Evolutionary conservation across 306 rosid genomes (phyloP).

Genomic region (Prunus davidiana): DNA sequence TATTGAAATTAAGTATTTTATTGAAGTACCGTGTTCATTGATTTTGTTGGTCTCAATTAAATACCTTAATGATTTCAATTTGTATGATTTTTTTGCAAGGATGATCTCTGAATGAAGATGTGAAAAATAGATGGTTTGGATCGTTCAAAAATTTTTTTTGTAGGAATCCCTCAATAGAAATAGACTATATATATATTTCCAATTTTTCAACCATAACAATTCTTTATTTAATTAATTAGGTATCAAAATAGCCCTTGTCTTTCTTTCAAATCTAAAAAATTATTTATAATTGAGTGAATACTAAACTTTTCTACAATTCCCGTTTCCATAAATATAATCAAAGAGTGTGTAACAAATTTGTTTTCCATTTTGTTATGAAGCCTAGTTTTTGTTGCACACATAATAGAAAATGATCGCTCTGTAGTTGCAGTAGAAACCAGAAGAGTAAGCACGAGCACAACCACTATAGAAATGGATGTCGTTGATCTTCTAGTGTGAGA

Average conservation of each 20-base stretch:
- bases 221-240: not conserved
- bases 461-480: not conserved
- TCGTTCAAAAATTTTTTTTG: too few relatives aligned
- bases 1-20: too few relatives aligned
- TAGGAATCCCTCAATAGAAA: too few relatives aligned
- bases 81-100: too few relatives aligned
- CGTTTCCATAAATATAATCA: not conserved
- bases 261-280: not conserved
- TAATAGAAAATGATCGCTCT: not conserved
- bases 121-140: too few relatives aligned
- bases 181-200: too few relatives aligned
- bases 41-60: too few relatives aligned
- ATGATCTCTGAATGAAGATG: too few relatives aligned
- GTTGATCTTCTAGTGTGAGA: not conserved
- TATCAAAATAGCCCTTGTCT: not conserved
- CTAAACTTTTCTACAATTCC: not conserved
- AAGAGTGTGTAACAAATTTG: not conserved
- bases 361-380: not conserved
- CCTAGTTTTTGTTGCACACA: not conserved
- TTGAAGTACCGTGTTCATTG: too few relatives aligned
- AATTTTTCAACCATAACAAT: too few relatives aligned
- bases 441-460: slow-evolving; percentile 1
- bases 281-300: not conserved
- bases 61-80: too few relatives aligned
- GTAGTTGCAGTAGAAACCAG: not conserved